A percentile compares a stretch with the other conserved stretches of the same genome.
Conservation (phyloP, 2,329 filamentous ascomycete genomes). For the Alternaria incomplexa region DNA sequence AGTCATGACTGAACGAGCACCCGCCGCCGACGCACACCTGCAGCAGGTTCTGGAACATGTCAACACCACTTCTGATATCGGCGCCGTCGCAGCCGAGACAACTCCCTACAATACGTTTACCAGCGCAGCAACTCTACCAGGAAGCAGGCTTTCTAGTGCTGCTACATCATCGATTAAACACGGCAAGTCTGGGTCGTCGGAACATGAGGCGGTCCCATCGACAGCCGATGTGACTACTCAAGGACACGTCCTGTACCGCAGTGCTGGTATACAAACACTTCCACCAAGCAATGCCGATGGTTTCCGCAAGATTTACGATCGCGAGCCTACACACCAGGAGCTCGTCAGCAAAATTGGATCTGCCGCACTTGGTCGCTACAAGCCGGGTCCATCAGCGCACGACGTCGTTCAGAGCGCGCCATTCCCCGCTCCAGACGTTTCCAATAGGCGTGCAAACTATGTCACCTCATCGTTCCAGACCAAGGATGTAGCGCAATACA, state of each 20-base stretch:
- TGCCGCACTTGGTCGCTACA: conserved; percentile 17
- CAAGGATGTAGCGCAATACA: neutral
- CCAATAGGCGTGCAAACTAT: neutral
- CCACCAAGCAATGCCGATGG: conserved; percentile 6
- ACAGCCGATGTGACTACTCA: neutral
- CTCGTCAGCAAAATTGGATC: conserved; percentile 8
- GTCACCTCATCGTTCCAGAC: conserved; percentile 24
- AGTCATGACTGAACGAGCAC: neutral
- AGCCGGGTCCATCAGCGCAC: neutral
- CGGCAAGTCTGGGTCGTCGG: neutral
- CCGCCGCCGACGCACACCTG: neutral
- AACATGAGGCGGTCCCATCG: neutral
- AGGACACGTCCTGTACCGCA: conserved; percentile 12
- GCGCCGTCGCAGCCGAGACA: neutral
- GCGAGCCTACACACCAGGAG: conserved; percentile 9
- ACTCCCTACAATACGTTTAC: neutral
- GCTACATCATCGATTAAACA: neutral
- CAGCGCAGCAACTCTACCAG: neutral
- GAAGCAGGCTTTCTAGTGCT: neutral
- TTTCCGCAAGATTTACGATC: conserved; percentile 17
- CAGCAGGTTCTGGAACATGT: neutral
- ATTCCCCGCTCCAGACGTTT: neutral
- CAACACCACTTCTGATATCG: neutral
- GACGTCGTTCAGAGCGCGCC: conserved; percentile 7
- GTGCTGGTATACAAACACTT: conserved; percentile 21